These are phyloP conservation scores for Fimicolochytrium jonesii DNA, from an alignment of 192 early-diverging fungal genomes.

Conservation along the genomic window DNA sequence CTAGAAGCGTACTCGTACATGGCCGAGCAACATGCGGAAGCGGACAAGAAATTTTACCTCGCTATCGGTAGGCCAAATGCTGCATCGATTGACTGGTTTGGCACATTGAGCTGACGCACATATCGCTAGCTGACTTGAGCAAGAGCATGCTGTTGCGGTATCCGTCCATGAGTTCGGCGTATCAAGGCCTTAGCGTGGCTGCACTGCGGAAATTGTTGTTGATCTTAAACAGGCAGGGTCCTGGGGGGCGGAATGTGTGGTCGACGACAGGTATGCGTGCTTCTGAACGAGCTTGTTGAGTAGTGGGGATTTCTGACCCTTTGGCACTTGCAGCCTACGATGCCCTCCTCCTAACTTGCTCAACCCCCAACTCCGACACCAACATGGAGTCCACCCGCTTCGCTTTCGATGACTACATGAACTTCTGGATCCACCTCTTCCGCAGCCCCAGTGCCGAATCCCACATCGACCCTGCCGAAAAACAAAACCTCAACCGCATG, in stretches of 20 bases:
- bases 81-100: too few species aligned
- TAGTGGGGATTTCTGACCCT: too few species aligned
- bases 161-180: slow-evolving; percentile 39
- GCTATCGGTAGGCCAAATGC: slow-evolving; percentile 36
- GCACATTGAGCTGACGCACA: too few species aligned
- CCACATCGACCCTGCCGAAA: not conserved
- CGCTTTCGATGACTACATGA: slow-evolving; percentile 49
- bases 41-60: slow-evolving; percentile 42
- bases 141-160: slow-evolving; percentile 46
- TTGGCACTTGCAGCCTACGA: slow-evolving; percentile 41
- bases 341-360: slow-evolving; percentile 48
- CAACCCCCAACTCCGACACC: not conserved
- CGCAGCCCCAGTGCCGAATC: slow-evolving; percentile 18
- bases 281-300: too few species aligned
- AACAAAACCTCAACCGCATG: slow-evolving; percentile 27
- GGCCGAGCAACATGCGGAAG: slow-evolving; percentile 38
- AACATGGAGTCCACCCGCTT: not conserved
- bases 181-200: slow-evolving; percentile 40
- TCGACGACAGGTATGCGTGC: slow-evolving; percentile 20
- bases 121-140: slow-evolving; percentile 35
- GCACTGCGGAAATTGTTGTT: slow-evolving; percentile 52
- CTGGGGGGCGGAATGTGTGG: slow-evolving; percentile 21
- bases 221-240: slow-evolving; percentile 44
- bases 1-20: slow-evolving; percentile 61
- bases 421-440: slow-evolving; percentile 62